phyloP scores from a whole-genome alignment of 345 rosid genomes.

The Noccaea caerulescens region DNA sequence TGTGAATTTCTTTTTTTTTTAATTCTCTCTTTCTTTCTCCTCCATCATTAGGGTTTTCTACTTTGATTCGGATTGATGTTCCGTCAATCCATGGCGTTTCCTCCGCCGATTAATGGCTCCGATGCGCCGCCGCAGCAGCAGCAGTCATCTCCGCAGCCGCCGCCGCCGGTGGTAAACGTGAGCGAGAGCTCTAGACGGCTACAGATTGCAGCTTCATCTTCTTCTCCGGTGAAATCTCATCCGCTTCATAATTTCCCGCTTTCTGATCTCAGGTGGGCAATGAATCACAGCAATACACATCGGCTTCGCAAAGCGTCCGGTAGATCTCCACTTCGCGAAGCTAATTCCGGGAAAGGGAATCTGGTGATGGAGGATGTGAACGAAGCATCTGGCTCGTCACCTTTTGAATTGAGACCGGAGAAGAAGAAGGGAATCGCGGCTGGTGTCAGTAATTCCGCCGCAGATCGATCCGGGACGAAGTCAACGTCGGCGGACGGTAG shows the following conservation, averaged over 20 bases:
- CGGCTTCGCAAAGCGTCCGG: conserved; percentile 53
- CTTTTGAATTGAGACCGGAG: conserved; percentile 34
- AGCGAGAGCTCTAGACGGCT: conserved; percentile 42
- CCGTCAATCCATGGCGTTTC: conserved; percentile 40
- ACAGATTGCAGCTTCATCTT: conserved; percentile 54
- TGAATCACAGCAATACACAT: conserved; percentile 50
- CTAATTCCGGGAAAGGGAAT: conserved; percentile 29
- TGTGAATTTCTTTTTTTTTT: conserved; percentile 15
- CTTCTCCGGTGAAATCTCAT: conserved; percentile 56
- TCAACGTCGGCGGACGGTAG: conserved; percentile 44
- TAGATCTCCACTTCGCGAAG: conserved; percentile 44
- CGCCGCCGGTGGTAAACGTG: conserved; percentile 23
- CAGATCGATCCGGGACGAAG: conserved; percentile 46
- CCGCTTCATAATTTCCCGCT: conserved; percentile 75
- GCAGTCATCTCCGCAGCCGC: conserved; percentile 23
- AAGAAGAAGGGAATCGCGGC: conserved; percentile 33
- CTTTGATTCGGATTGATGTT: conserved; percentile 24
- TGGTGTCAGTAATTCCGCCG: conserved; percentile 31
- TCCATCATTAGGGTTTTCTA: conserved; percentile 35
- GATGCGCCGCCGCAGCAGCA: conserved; percentile 28
- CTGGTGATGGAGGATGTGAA: conserved; percentile 30
- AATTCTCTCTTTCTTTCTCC: conserved; percentile 5
- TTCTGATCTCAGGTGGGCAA: conserved; percentile 64
- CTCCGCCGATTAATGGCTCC: conserved; percentile 39
- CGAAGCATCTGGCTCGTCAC: conserved; percentile 37